Percentiles rank a stretch among this genome's conserved stretches.
These are phyloP conservation scores for Juncus effusus DNA, from an alignment of 176 grass and related monocot genomes.

Conservation along the genomic window DNA sequence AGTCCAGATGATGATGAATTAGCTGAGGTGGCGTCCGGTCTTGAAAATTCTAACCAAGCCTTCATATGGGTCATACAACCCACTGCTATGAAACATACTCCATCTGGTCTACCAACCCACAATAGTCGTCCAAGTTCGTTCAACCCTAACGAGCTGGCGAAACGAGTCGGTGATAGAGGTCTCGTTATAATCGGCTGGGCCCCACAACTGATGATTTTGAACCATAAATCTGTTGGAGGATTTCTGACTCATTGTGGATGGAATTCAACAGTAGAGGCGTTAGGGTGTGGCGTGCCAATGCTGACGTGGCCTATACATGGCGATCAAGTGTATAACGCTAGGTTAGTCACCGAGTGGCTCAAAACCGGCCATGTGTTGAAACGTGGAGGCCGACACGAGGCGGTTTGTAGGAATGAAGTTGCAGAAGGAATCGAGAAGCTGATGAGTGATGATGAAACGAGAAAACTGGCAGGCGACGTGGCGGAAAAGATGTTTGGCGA, in stretches of 20 bases:
- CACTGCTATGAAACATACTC: slow-evolving; percentile 19
- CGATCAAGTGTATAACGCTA: slow-evolving; percentile 61
- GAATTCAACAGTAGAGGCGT: slow-evolving; percentile 66
- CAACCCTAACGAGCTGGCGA: slow-evolving; percentile 17
- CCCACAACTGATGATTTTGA: slow-evolving; percentile 44
- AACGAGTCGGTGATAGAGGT: slow-evolving; percentile 20
- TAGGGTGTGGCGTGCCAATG: slow-evolving; percentile 51
- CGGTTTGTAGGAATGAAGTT: slow-evolving; percentile 26
- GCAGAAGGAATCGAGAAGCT: slow-evolving; percentile 23
- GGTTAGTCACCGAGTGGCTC: slow-evolving; percentile 53
- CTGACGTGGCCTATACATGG: slow-evolving; percentile 71
- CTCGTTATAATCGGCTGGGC: slow-evolving; percentile 36
- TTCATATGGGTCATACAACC: slow-evolving; percentile 38
- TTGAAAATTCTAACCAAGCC: slow-evolving; percentile 19
- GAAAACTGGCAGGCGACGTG: background rate
- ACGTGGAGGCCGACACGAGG: background rate
- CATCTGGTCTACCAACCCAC: slow-evolving; percentile 10
- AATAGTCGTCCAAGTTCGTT: background rate
- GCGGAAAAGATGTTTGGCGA: slow-evolving; percentile 8
- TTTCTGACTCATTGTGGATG: slow-evolving; percentile 92
- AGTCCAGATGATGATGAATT: slow-evolving; percentile 35
- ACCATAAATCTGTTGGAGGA: slow-evolving; percentile 4
- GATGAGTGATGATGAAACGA: slow-evolving; percentile 25
- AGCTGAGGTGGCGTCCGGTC: slow-evolving; percentile 25
- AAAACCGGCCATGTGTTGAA: slow-evolving; percentile 30